Percentiles rank a stretch among this genome's conserved stretches.
These are phyloP conservation scores for Caloboletus inedulis DNA, from an alignment of 1,284 basidiomycete species.

Conservation along the genomic window DNA sequence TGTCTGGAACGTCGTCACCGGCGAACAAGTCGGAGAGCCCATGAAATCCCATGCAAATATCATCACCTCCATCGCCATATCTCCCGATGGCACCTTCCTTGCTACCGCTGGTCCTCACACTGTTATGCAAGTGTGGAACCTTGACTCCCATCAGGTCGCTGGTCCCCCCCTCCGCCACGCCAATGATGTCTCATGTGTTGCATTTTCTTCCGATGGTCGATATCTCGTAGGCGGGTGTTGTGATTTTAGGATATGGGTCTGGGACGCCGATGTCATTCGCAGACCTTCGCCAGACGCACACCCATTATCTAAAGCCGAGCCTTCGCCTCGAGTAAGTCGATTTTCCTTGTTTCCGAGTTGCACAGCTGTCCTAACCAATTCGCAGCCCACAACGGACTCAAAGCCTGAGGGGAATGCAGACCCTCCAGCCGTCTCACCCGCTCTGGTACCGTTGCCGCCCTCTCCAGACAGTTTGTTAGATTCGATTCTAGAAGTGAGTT, in stretches of 20 bases:
- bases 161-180: slow-evolving; percentile 27
- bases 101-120: slow-evolving; percentile 30
- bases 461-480: slow-evolving; percentile 22
- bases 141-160: slow-evolving; percentile 19
- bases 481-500: slow-evolving; percentile 24
- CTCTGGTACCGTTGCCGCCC: slow-evolving; percentile 23
- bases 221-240: slow-evolving; percentile 31
- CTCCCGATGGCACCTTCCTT: slow-evolving; percentile 31
- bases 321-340: slow-evolving; percentile 12
- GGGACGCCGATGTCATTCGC: slow-evolving; percentile 27
- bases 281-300: slow-evolving; percentile 12
- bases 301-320: slow-evolving; percentile 8
- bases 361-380: slow-evolving; percentile 2
- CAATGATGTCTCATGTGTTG: slow-evolving; percentile 31
- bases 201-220: slow-evolving; percentile 30
- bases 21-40: slow-evolving; percentile 32
- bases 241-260: slow-evolving; percentile 31
- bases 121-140: slow-evolving; percentile 32
- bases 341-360: neutral
- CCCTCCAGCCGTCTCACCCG: slow-evolving; percentile 14
- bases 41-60: slow-evolving; percentile 29
- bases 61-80: slow-evolving; percentile 32
- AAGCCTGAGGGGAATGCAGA: slow-evolving; percentile 4
- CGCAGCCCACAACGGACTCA: slow-evolving; percentile 10
- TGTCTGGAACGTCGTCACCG: slow-evolving; percentile 29